Base-by-base conservation (phyloP, 495 filamentous ascomycete genomes). In the Annulohypoxylon stygium region DNA sequence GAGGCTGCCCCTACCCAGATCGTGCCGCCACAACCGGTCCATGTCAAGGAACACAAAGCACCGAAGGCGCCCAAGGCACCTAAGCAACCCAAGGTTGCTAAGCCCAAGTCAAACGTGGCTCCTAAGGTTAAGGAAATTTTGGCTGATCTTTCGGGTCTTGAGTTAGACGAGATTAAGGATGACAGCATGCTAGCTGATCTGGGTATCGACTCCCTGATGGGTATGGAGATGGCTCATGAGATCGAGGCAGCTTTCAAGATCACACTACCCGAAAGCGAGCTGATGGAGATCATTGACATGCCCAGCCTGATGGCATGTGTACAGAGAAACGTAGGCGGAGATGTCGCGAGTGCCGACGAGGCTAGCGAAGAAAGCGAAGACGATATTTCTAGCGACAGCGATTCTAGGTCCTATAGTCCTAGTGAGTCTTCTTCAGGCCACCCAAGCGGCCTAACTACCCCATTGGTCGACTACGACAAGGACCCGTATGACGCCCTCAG, bases 161-260 rank as follows among this genome's bases (percentile, higher is more conserved):
- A 87, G 18, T 55, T 78, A 0, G 72, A 79, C 3, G 85, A 87
- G 47, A 83, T 89, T 3, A 74, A 78, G 18, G 73, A 78, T 14
- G 78, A 83, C 20, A 79, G 75, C 6, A 70, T 80, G n/a, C 79
- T 89, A 26, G 81, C 81, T n/a, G 85, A 89, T 39, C 61, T 87
- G 16, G 86, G 88, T 0, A 87, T 90, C 12, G 88, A 90, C 69
- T 90, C 86, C 0, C 74, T 90, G 0, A 84, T 87, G 80, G 85
- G 83, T 0, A 87, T 88, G 86, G 88, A 90, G 75, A 67, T 89
- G 65, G 83, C 81, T 1, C 79, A 78, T 0, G 86, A 90, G 61
- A 65, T 89, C 7, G 85, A 89, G 43, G 60, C 47, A 0, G 68
- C 57, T 0, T 86, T 89, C 71, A 80, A 86, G 23, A 78, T 76